Base-by-base conservation (phyloP, 2,329 filamentous ascomycete species). In the Neofusicoccum parvum region DNA sequence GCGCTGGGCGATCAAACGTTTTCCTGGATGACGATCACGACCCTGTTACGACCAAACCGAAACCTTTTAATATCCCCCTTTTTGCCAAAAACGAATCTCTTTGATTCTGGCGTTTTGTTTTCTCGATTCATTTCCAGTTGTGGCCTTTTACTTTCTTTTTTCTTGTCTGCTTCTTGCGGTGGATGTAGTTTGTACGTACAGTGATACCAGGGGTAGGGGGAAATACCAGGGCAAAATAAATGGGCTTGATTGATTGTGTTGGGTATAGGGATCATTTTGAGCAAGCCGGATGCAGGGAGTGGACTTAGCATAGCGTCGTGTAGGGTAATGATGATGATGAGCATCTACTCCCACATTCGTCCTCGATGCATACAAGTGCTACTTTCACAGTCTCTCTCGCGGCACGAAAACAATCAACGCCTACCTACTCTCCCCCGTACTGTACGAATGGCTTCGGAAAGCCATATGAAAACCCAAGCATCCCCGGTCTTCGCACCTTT, bases 101-200 rank as follows among this genome's bases (percentile, higher is more conserved):
- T 60, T 60, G 56, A 15, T 3, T 46, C 12, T 14, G 10, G n/a
- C 39, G 41, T 43, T 43, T 32, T 27, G 17, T 6, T 15, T 17
- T 20, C 45, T 41, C 12, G 14, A 2, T 62, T 39, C 58, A 34
- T 37, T 49, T 62, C 34, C 5, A 50, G 32, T 41, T 39, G 34
- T 56, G 17, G 46, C 11, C 39, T 50, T 50, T 17, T 32, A 6
- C 32, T n/a, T 34, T 34, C 6, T 32, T 51, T 34, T 34, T 11
- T 14, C 45, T 43, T 63, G 23, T 45, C 20, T 60, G 48, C 56
- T 36, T 34, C 56, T 20, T 11, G 43, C 11, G 56, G 43, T 23
- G 56, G 56, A 60, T 60, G 27, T 60, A 60, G 56, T 48, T 60
- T 17, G 54, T 59, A 17, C 15, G 43, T 60, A 60, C 43, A 60